A percentile compares a stretch with the other conserved stretches of the same genome.
These are phyloP conservation scores for Xylaria nigripes DNA, from an alignment of 495 filamentous ascomycete species.

Conservation along the genomic window DNA sequence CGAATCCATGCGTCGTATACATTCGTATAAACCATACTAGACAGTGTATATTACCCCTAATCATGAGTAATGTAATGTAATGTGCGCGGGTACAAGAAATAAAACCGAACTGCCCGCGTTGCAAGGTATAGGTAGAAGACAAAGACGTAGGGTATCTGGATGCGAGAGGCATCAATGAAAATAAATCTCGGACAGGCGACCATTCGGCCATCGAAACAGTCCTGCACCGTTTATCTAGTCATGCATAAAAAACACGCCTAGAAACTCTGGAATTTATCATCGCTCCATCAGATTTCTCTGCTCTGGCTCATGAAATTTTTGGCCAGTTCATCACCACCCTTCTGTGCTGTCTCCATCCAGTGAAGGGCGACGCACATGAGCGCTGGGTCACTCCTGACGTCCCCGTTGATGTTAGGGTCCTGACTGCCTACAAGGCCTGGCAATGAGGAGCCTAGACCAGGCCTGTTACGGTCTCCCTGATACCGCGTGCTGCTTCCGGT, in stretches of 20 bases:
- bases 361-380: constrained; percentile 95
- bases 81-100: not conserved
- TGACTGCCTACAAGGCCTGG: constrained; percentile 22
- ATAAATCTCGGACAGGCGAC: constrained; percentile 1
- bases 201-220: not conserved
- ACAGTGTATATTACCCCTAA: not conserved
- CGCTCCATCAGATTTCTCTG: constrained; percentile 21
- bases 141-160: constrained; percentile 10
- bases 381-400: constrained; percentile 68
- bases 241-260: constrained; percentile 1
- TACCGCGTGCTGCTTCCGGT: constrained; percentile 28
- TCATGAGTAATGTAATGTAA: constrained; percentile 1
- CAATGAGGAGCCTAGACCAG: constrained; percentile 18
- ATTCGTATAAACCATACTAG: not conserved
- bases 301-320: constrained; percentile 73
- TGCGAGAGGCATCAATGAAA: not conserved
- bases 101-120: not conserved
- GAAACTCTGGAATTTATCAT: not conserved
- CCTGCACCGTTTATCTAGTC: constrained; percentile 3
- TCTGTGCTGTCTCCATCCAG: constrained; percentile 92
- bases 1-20: not conserved
- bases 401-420: constrained; percentile 32
- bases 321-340: constrained; percentile 80
- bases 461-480: constrained; percentile 15
- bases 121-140: not conserved